Evolutionary conservation across 768 basidiomycete species (phyloP), one percentile per base, ranked within the genome.

Genomic region (Lactarius pseudohatsudake): DNA sequence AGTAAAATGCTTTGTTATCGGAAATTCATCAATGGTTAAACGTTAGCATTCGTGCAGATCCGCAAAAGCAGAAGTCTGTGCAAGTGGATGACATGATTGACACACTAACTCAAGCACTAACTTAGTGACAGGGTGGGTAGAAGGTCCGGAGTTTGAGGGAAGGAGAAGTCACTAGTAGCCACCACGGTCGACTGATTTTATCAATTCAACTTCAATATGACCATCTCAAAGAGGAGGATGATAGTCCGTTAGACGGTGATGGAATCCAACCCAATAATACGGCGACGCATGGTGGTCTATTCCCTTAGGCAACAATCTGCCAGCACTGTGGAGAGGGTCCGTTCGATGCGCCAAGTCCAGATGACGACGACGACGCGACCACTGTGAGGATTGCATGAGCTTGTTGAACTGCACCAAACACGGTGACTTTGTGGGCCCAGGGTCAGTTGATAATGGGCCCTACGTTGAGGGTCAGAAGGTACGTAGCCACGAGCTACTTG

Each of bases 321-420:
- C 28, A 28, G 28, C 3, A 92, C 76, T 92, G 92, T 69, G 87
- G 83, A 36, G 90, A 92, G 22, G 90, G 91, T 0, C 81, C 85
- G 0, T 93, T 92, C 72, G 88, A 91, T 69, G 82, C 88, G 26
- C 89, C 90, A 9, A 90, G 88, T 72, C 91, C 90, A 20, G 88
- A 87, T 57, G 88, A 87, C 61, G 88, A 88, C n/a, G 82, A 84
- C 32, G 83, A 81, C 38, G 74, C 79, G 9, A 77, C 86, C 22
- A 68, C 84, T 38, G 85, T 84, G 67, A 87, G 73, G 73, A 76
- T 1, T 71, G 60, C 4, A 64, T 67, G 43, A 32, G 69, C 59
- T 65, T 77, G 55, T 70, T 76, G 63, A 65, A 72, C 53, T 63
- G 69, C 30, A 73, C 76, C 36, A 72, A 79, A 69, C 71, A 71